phyloP scores from a whole-genome alignment of 768 basidiomycete genomes.

The Mycena galopus region DNA sequence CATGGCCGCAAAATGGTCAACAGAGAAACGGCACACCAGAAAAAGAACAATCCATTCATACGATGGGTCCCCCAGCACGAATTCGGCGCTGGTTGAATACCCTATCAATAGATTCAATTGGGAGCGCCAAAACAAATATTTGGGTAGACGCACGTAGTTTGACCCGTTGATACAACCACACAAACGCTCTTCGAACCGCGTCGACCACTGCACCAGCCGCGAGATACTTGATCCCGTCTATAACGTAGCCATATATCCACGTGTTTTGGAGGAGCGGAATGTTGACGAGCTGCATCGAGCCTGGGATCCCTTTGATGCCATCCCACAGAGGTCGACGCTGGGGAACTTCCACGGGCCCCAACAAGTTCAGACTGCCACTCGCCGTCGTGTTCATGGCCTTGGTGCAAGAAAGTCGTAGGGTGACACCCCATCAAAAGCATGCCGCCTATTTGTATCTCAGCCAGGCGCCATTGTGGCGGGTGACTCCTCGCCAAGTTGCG shows the following conservation, averaged over 20 bases:
- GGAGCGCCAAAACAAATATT: not conserved
- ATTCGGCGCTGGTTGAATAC: conserved; percentile 59
- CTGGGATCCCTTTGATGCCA: conserved; percentile 34
- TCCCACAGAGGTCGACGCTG: conserved; percentile 32
- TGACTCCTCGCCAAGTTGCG: not conserved
- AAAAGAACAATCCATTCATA: conserved; percentile 65
- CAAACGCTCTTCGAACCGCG: conserved; percentile 22
- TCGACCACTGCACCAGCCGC: conserved; percentile 35
- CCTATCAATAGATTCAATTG: conserved; percentile 44
- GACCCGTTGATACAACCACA: conserved; percentile 33
- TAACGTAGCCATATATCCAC: conserved; percentile 28
- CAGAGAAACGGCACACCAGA: conserved; percentile 47
- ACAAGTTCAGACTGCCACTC: conserved; percentile 15
- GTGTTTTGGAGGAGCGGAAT: conserved; percentile 24
- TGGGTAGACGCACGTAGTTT: conserved; percentile 27
- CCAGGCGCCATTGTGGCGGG: conserved; percentile 25
- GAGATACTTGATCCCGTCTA: conserved; percentile 27
- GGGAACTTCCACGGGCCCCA: conserved; percentile 12
- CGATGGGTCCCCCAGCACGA: conserved; percentile 59
- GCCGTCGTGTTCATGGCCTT: conserved; percentile 8
- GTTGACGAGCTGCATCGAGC: conserved; percentile 35
- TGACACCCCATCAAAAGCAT: conserved; percentile 24
- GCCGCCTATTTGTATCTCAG: conserved; percentile 27
- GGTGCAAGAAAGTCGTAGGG: not conserved
- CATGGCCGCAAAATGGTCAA: not conserved